phyloP scores from a whole-genome alignment of 1,284 basidiomycete genomes.

The Cutaneotrichosporon sp. region DNA sequence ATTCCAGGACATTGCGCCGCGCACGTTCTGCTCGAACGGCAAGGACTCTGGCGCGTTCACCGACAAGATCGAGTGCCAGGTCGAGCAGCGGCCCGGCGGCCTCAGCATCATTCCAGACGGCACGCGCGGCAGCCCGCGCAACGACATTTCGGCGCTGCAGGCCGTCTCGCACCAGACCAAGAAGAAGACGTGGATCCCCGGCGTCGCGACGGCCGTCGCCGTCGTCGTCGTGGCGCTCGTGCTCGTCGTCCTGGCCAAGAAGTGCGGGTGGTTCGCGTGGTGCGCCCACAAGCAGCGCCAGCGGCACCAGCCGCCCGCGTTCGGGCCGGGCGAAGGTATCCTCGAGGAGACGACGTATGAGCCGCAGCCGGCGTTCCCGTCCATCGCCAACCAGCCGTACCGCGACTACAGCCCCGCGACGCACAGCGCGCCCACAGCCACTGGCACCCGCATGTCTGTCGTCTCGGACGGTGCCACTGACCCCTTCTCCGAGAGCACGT shows the following conservation, averaged over 20 bases:
- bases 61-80: not conserved
- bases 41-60: not conserved
- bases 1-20: not conserved
- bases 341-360: not conserved
- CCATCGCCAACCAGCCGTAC: not conserved
- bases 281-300: not conserved
- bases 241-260: not conserved
- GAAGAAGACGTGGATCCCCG: not conserved
- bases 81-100: not conserved
- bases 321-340: not conserved
- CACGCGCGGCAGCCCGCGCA: not conserved
- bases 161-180: not conserved
- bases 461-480: not conserved
- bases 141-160: not conserved
- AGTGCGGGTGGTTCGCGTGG: not conserved
- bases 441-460: not conserved
- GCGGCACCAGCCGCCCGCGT: not conserved
- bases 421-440: not conserved
- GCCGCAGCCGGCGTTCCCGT: not conserved
- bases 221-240: not conserved
- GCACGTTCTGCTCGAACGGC: not conserved
- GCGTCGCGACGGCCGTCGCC: not conserved
- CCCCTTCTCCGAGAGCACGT: not conserved
- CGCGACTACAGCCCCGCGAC: not conserved
- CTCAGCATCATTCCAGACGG: not conserved